Base-by-base conservation (phyloP, 345 rosid species). In the Bruguiera sexangula region DNA sequence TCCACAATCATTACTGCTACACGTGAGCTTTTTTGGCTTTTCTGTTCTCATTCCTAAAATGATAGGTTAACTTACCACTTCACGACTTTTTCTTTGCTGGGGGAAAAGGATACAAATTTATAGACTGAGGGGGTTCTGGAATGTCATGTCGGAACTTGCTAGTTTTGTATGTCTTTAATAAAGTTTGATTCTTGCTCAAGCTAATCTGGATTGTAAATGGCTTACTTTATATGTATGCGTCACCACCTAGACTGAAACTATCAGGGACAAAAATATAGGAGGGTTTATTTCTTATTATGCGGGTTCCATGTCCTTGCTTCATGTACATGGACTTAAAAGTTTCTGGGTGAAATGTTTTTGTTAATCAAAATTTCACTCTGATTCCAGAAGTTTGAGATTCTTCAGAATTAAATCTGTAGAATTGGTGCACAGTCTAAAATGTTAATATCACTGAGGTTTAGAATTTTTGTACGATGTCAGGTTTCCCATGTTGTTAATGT, bases 11-110 rank as follows among this genome's bases (percentile, higher is more conserved):
- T 46, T 54, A 69, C 53, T 69, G 22, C 72, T 36, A 55, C 34
- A 22, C 51, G 88, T 89, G 72, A 87, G 87, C 69, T 70, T 79
- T 51, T 51, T 34, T 26, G 34, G 54, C 50, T 60, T 62, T 52
- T 27, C 63, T 22, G n/a, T 36, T 72, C 30, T 11, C 43, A 46
- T 69, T 63, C 58, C 62, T 26, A 29, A 39, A 65, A 55, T 30
- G 37, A 66, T 21, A 15, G 64, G 26, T 73, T 54, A 20, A 64
- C 48, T 18, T 8, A 69, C 43, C 59, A 34, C 73, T 66, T 60
- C 61, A 58, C 22, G 43, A n/a, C 53, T 5, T 46, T 22, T 24
- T 21, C 29, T 27, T 56, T 56, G 11, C 13, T 56, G 29, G 29
- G 11, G 16, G 21, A 24, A 6, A 22, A 24, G 27, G 60, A 24